Conservation (phyloP, 257 asterid genomes). For the Rubia yunnanensis region DNA sequence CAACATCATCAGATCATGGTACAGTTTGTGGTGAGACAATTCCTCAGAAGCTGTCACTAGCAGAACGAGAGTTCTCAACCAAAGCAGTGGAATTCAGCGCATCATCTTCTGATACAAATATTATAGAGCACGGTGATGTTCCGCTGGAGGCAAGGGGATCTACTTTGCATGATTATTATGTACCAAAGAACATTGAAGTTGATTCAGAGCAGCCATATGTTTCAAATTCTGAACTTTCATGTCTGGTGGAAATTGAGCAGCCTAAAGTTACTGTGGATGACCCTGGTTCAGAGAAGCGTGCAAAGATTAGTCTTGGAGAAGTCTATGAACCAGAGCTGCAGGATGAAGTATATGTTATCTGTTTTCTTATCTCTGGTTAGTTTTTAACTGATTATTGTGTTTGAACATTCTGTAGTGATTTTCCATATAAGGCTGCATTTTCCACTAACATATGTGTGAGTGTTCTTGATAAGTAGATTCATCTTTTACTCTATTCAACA, state of each 20-base stretch:
- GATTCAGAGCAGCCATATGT: constrained; percentile 20
- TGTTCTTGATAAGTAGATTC: background rate
- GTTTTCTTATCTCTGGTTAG: background rate
- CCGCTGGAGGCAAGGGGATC: constrained; percentile 13
- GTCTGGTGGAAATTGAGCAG: constrained; percentile 14
- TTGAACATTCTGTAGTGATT: background rate
- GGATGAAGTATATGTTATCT: constrained; percentile 39
- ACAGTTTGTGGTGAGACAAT: constrained; percentile 16
- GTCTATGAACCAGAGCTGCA: constrained; percentile 19
- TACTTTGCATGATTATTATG: constrained; percentile 12
- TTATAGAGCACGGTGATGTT: constrained; percentile 17
- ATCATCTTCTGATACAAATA: constrained; percentile 17
- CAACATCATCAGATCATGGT: constrained; percentile 17
- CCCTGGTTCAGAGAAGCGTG: constrained; percentile 18
- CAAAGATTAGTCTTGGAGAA: constrained; percentile 21
- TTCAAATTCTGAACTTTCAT: constrained; percentile 21
- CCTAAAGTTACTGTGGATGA: constrained; percentile 19
- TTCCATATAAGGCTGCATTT: background rate
- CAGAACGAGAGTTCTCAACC: constrained; percentile 18
- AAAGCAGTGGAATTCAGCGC: constrained; percentile 17
- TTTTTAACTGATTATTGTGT: background rate
- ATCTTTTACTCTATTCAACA: background rate
- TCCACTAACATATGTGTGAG: background rate
- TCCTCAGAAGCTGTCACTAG: constrained; percentile 17
- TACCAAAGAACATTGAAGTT: constrained; percentile 14